Conservation (phyloP, 192 early-diverging fungal species). For the Funneliformis geosporum region DNA sequence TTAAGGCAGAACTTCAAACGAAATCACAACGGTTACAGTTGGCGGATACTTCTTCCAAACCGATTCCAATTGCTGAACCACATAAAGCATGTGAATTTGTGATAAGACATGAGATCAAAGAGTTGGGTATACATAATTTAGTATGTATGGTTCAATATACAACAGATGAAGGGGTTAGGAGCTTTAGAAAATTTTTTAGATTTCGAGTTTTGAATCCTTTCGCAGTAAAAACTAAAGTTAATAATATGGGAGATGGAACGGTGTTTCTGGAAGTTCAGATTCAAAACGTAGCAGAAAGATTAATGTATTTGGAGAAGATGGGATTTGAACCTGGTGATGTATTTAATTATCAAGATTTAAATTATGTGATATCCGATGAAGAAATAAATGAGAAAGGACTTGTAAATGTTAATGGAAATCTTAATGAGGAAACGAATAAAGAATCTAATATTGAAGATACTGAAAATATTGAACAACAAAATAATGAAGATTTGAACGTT, state of each 20-base stretch:
- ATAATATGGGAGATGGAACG: conserved; percentile 67
- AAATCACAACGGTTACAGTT: not conserved
- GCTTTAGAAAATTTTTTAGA: conserved; percentile 90
- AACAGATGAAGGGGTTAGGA: conserved; percentile 64
- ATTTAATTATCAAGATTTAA: conserved; percentile 73
- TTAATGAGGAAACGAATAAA: not conserved
- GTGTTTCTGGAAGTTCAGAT: conserved; percentile 93
- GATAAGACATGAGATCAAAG: conserved; percentile 93
- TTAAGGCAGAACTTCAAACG: not conserved
- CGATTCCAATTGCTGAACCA: conserved; percentile 58
- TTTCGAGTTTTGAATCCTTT: conserved; percentile 97
- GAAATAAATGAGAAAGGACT: conserved; percentile 36
- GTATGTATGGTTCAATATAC: conserved; percentile 85
- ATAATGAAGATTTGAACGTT: not conserved
- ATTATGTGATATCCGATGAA: conserved; percentile 42
- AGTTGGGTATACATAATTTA: conserved; percentile 89
- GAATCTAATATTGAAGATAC: not conserved
- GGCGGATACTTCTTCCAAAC: not conserved
- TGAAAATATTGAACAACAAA: not conserved
- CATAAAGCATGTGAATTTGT: conserved; percentile 73
- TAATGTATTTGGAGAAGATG: conserved; percentile 88
- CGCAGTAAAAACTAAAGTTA: conserved; percentile 94
- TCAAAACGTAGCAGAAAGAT: conserved; percentile 76
- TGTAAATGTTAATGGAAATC: not conserved
- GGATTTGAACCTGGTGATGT: conserved; percentile 78